These are phyloP conservation scores for Neonectria punicea DNA, from an alignment of 2,329 filamentous ascomycete species.

Conservation along the genomic window DNA sequence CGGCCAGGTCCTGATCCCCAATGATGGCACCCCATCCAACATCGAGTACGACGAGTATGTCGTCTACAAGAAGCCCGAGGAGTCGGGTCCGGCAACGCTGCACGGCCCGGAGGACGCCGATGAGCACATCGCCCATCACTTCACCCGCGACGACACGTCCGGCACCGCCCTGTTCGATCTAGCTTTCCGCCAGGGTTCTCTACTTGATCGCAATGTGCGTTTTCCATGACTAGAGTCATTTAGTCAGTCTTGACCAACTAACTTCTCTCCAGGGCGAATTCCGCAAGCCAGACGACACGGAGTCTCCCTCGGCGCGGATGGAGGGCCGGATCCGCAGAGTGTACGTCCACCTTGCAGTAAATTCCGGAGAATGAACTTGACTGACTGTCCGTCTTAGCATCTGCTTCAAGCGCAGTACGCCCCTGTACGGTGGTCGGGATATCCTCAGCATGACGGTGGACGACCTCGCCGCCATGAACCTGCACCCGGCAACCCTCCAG, in stretches of 20 bases:
- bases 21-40: constrained; percentile 44
- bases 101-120: constrained; percentile 26
- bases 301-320: constrained; percentile 38
- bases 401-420: constrained; percentile 49
- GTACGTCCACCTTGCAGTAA: constrained; percentile 35
- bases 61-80: constrained; percentile 45
- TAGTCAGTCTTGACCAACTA: background rate
- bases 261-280: constrained; percentile 38
- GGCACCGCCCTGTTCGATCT: constrained; percentile 47
- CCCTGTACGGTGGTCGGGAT: constrained; percentile 46
- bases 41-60: constrained; percentile 53
- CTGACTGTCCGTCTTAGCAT: constrained; percentile 40
- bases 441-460: constrained; percentile 50
- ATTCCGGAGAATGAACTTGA: background rate
- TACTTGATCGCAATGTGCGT: constrained; percentile 45
- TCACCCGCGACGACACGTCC: constrained; percentile 46
- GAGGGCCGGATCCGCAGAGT: constrained; percentile 51
- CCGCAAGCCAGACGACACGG: constrained; percentile 32
- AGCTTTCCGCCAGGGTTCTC: constrained; percentile 46
- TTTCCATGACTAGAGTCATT: too few species aligned
- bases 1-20: constrained; percentile 48
- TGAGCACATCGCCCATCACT: constrained; percentile 48
- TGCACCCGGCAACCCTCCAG: constrained; percentile 53
- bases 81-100: constrained; percentile 17
- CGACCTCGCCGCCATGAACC: constrained; percentile 49